Conservation (phyloP, 108 stramenopile genomes). For the Pseudonitzschia multiseries region DNA sequence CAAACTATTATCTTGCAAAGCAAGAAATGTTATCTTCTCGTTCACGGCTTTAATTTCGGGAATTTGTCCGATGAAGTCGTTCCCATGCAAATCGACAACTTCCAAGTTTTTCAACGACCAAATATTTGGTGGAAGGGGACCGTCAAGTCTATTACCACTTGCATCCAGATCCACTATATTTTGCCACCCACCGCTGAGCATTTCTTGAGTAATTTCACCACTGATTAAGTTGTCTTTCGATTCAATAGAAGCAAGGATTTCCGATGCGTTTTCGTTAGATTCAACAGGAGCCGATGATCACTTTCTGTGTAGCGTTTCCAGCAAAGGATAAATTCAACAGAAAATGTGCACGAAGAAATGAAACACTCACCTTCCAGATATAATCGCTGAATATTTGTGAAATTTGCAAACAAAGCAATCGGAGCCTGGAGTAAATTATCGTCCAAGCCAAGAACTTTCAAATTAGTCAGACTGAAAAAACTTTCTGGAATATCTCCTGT, state of each 20-base stretch:
- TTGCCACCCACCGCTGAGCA: not conserved
- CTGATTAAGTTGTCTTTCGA: conserved; percentile 22
- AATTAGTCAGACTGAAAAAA: conserved; percentile 13
- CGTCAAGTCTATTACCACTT: conserved; percentile 25
- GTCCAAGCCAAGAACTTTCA: conserved; percentile 28
- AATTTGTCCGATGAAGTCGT: conserved; percentile 21
- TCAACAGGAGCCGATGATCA: not conserved
- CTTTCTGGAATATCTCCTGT: conserved; percentile 19
- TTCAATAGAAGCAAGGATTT: not conserved
- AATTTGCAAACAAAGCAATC: conserved; percentile 26
- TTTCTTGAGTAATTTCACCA: conserved; percentile 22
- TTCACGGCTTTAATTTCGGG: conserved; percentile 18
- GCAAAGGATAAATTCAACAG: too few species aligned
- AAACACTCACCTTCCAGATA: conserved; percentile 21
- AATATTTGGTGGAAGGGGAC: conserved; percentile 13
- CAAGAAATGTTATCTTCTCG: conserved; percentile 20
- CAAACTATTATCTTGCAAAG: conserved; percentile 47
- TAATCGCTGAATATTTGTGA: conserved; percentile 18
- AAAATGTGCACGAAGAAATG: too few species aligned
- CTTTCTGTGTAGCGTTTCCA: too few species aligned
- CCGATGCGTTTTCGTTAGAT: not conserved
- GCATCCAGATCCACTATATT: conserved; percentile 23
- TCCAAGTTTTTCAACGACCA: conserved; percentile 16
- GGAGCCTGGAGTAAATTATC: conserved; percentile 20
- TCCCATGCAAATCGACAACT: conserved; percentile 31